Evolutionary conservation across 108 stramenopile species (phyloP), one percentile per base, ranked within the genome.

Genomic region (Cyclotella distinguenda): DNA sequence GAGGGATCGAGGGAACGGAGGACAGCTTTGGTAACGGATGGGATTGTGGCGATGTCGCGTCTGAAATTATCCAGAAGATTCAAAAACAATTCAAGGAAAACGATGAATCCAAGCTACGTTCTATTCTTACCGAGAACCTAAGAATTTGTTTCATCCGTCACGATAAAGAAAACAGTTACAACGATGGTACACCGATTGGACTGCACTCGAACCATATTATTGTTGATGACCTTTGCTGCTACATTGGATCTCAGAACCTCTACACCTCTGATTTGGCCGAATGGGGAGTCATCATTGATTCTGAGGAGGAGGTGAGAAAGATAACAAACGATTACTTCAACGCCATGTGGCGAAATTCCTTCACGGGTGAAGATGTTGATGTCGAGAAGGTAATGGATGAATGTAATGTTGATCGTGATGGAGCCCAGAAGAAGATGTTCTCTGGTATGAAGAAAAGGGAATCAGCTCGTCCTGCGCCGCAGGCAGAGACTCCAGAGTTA

Each of bases 11-110:
- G 22, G 51, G 65, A 4, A 78, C 79, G 4, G 86, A 82, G 50
- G 83, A 83, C 15, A 56, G 67, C 33, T 86, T 84, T 54, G 82
- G 85, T 7, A 82, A 82, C 54, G 85, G 85, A 30, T 86, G 85
- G 85, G 55, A 61, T 33, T 83, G 82, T 43, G 74, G 70, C 5
- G 85, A 86, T 77, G 85, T 86, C 0, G 79, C 79, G 2, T 68
- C 79, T 19, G 79, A 80, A 51, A 80, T 80, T 49, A 60, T 80
- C 54, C 76, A 80, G 46, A 25, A 51, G 8, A 80, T 80, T 12
- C 42, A 76, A 42, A 76, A 80, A 21, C 36, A 54, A 19, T 71
- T 78, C 26, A 30, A 45, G 3, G 36, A 63, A 3, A 73, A 68
- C 12, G 53, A 76, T 26, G 70, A 76, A 60, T 74, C 38, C 16